These are phyloP conservation scores for Sporothrix schenckii DNA, from an alignment of 2,329 filamentous ascomycete genomes.

Conservation along the genomic window DNA sequence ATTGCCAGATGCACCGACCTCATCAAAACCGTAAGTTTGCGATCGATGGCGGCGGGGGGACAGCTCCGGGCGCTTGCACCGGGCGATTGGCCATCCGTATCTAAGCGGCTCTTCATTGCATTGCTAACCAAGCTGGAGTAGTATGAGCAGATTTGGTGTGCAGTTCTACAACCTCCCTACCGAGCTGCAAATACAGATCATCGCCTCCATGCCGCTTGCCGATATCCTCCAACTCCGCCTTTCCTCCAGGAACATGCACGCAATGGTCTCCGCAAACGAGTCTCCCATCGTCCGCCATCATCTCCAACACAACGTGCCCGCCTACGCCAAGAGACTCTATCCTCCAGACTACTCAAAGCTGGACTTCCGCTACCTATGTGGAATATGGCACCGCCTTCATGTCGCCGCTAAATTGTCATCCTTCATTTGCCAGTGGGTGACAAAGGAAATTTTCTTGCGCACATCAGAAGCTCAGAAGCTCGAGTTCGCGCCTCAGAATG, in stretches of 20 bases:
- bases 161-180: constrained; percentile 62
- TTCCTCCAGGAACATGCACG: constrained; percentile 62
- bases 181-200: constrained; percentile 65
- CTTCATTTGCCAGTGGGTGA: constrained; percentile 66
- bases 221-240: constrained; percentile 63
- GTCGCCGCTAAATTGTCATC: constrained; percentile 65
- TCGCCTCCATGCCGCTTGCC: constrained; percentile 61
- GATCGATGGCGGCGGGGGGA: too few relatives aligned
- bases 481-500: constrained; percentile 63
- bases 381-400: constrained; percentile 67
- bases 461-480: constrained; percentile 57
- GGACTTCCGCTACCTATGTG: constrained; percentile 64
- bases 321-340: constrained; percentile 63
- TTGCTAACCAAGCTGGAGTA: constrained; percentile 32
- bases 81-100: neutral
- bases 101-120: neutral
- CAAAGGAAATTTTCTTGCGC: constrained; percentile 65
- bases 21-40: constrained; percentile 4
- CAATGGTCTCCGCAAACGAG: constrained; percentile 63
- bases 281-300: constrained; percentile 64
- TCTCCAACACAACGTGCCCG: constrained; percentile 61
- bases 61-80: too few relatives aligned
- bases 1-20: neutral
- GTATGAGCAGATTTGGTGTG: constrained; percentile 54
- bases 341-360: constrained; percentile 54